Evolutionary conservation across 129 eudicot genomes (phyloP).

Genomic region (Helichrysum umbraculigerum): DNA sequence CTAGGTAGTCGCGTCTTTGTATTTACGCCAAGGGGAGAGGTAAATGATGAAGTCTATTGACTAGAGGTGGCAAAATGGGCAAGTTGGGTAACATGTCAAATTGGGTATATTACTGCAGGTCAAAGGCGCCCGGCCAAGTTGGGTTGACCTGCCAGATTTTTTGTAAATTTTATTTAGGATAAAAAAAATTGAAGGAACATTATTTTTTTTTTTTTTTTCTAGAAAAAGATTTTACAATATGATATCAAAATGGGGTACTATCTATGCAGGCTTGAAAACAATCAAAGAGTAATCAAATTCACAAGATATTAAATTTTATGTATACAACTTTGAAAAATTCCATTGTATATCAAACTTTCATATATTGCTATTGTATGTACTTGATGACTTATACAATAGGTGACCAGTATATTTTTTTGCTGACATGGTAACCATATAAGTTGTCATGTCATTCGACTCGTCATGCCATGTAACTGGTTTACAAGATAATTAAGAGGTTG

Average conservation of each 20-base stretch:
- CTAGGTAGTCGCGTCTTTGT: constrained; percentile 94
- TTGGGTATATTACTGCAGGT: not conserved
- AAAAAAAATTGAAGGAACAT: too few relatives aligned
- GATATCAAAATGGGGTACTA: too few relatives aligned
- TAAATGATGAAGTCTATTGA: constrained; percentile 17
- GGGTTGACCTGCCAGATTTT: not conserved
- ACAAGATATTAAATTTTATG: too few relatives aligned
- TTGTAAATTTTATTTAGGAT: not conserved
- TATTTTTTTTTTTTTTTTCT: too few relatives aligned
- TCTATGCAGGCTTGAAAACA: not conserved
- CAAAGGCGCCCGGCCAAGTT: not conserved
- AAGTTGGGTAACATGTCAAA: not conserved
- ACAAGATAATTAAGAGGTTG: too few relatives aligned
- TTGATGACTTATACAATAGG: not conserved
- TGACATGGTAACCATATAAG: too few relatives aligned
- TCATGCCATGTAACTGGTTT: too few relatives aligned
- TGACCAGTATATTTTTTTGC: too few relatives aligned
- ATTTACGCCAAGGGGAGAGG: constrained; percentile 99
- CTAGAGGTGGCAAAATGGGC: not conserved
- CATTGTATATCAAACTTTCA: not conserved
- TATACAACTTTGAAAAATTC: not conserved
- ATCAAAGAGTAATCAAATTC: not conserved
- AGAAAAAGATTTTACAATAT: too few relatives aligned
- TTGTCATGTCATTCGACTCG: too few relatives aligned
- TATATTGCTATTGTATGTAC: not conserved